Evolutionary conservation across 129 eudicot species (phyloP), one percentile per base, ranked within the genome.

Genomic region (Ambrosia artemisiifolia): DNA sequence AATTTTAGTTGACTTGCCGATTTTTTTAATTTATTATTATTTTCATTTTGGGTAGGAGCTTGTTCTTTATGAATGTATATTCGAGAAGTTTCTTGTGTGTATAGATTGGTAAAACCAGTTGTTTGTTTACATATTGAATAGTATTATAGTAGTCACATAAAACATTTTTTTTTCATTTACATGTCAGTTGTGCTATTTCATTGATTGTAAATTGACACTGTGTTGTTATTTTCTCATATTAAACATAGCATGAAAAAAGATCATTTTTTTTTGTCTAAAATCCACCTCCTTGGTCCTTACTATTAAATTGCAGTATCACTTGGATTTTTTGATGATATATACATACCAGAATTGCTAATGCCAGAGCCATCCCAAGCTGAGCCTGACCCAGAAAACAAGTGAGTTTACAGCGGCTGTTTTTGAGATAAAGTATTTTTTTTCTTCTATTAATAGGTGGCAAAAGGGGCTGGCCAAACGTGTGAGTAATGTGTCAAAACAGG

Each of bases 261-360:
- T n/a, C n/a, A n/a, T n/a, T n/a, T n/a, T n/a, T n/a, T n/a, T n/a
- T n/a, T n/a, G 56, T 47, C 44, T 24, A 63, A 53, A 20, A 40
- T 35, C 42, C 35, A 54, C 43, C 19, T 38, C 17, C 47, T 60
- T 67, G 54, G 65, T 65, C 56, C 28, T 24, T 24, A 24, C 28
- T 35, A 78, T 48, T 24, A 11, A 60, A 65, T 80, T 61, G 74
- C 94, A 95, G 99, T 95, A 77, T 82, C 99, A 18, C 86, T 95
- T 72, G 99, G 99, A 75, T 95, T 95, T 75, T 95, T 95, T 63
- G 96, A 88, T 6, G 99, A 95, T 85, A 88, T 95, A 19, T 86
- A 90, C 78, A 78, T 95, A 64, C 99, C 99, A 30, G 81, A 53
- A 38, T 82, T 82, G 71, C 79, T 84, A 36, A 62, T 95, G 88